Evolutionary conservation across 2,329 filamentous ascomycete genomes (phyloP), one percentile per base, ranked within the genome.

Genomic region (Plectosphaerella cucumerina): DNA sequence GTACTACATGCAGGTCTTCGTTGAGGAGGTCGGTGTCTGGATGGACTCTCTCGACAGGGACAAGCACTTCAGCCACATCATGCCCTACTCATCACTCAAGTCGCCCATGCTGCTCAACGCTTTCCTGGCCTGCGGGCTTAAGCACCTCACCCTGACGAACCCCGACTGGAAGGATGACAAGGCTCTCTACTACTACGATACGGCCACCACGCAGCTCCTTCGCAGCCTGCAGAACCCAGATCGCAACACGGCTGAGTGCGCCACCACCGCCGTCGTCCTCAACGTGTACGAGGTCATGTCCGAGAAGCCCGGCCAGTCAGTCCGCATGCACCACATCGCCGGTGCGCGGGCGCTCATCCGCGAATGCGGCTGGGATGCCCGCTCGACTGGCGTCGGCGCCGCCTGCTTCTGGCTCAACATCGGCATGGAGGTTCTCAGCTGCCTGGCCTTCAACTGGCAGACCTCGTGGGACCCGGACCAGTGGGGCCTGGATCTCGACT

Each of bases 371-470:
- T 97, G 93, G 93, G 87, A 90, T 60, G 90, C 90, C 1, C 82
- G 77, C 55, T 88, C 88, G 34, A 80, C 78, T 1, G 91, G 92
- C 1, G 82, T 96, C 18, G 92, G 90, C 1, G 82, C 85, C 1
- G 90, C 92, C 1, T 97, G 92, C 66, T 97, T 97, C 70, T 97
- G 93, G 92, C 75, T 97, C 35, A 96, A 95, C 60, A 85, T 96
- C 15, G 87, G 87, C 15, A 87, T 96, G 78, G 93, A 97, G 65
- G 76, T 97, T n/a, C 75, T 97, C 23, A 90, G 84, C 56, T 96
- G 91, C 65, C 74, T 97, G 15, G 86, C 90, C 57, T 90, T 90
- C 68, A 91, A 93, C 64, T 96, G 89, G 87, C 81, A 85, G 57
- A 83, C 90, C 12, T 85, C 89, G 1, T 96, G 91, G 90, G 85